phyloP scores from a whole-genome alignment of 2,329 filamentous ascomycete species.

The Claviceps cyperi region DNA sequence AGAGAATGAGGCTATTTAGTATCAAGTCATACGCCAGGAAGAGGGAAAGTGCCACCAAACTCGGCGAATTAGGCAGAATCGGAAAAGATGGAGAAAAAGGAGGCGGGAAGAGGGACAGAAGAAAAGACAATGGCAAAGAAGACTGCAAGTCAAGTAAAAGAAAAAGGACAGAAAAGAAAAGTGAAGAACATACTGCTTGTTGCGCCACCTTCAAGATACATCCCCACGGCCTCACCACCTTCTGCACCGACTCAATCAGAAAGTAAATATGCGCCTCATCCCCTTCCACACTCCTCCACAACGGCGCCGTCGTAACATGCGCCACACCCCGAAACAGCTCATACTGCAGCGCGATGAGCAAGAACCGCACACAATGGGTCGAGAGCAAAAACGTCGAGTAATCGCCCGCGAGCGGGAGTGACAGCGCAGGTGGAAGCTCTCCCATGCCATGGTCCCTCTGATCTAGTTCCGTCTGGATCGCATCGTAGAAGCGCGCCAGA shows the following conservation, averaged over 20 bases:
- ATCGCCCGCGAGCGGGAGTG: slow-evolving; percentile 13
- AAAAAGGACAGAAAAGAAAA: background rate
- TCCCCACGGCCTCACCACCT: slow-evolving; percentile 20
- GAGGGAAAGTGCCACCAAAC: too few species aligned
- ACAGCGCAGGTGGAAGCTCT: slow-evolving; percentile 8
- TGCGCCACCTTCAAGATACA: slow-evolving; percentile 15
- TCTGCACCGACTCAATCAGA: slow-evolving; percentile 20
- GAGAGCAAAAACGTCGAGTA: slow-evolving; percentile 18
- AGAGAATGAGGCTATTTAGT: background rate
- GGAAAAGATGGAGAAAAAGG: too few species aligned
- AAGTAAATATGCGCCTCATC: slow-evolving; percentile 18
- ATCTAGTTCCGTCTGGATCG: slow-evolving; percentile 17
- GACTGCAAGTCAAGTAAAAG: background rate
- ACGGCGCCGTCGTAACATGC: slow-evolving; percentile 22
- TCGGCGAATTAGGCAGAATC: too few species aligned
- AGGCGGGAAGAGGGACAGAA: too few species aligned
- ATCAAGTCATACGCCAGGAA: background rate
- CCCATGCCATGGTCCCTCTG: slow-evolving; percentile 11
- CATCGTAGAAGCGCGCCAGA: slow-evolving; percentile 22
- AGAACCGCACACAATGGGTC: slow-evolving; percentile 17
- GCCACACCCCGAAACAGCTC: slow-evolving; percentile 20
- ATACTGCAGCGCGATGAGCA: slow-evolving; percentile 22
- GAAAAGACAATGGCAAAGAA: background rate
- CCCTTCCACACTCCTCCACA: slow-evolving; percentile 18
- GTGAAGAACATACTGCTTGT: slow-evolving; percentile 10